phyloP scores from a whole-genome alignment of 345 rosid genomes.

The Aegle marmelos region DNA sequence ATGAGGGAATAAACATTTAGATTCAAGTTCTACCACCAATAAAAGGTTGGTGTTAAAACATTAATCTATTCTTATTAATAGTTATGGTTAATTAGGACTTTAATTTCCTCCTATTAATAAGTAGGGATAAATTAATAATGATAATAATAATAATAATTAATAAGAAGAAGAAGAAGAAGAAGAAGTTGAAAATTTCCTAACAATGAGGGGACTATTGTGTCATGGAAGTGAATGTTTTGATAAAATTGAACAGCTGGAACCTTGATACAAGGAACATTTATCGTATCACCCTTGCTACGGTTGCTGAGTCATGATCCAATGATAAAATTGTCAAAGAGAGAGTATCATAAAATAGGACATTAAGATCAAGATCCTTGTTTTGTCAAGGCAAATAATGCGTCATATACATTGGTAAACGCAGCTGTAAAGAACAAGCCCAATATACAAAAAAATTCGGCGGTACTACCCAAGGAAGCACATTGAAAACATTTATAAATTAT shows the following conservation, averaged over 20 bases:
- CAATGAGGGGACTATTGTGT: background rate
- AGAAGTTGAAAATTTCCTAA: background rate
- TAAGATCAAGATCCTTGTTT: background rate
- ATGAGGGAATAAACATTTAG: too few species aligned
- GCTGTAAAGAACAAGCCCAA: conserved; percentile 4
- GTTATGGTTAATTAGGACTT: too few species aligned
- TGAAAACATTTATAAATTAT: background rate
- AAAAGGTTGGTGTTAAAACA: too few species aligned
- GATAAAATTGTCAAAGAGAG: background rate
- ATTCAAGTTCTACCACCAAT: too few species aligned
- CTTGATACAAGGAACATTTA: background rate
- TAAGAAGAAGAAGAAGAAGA: too few species aligned
- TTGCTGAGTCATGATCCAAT: background rate
- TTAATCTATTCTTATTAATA: too few species aligned
- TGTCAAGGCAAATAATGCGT: background rate
- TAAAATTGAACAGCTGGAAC: background rate
- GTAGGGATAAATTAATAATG: too few species aligned
- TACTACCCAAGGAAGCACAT: conserved; percentile 17
- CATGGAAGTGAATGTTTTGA: background rate
- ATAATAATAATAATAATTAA: too few species aligned
- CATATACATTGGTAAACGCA: background rate
- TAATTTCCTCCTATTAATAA: too few species aligned
- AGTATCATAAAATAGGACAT: background rate
- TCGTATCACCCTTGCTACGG: background rate
- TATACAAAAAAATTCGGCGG: conserved; percentile 9